Percentiles rank a stretch among this genome's conserved stretches.
These are phyloP conservation scores for Sicyos edulis DNA, from an alignment of 306 rosid species.

Conservation along the genomic window DNA sequence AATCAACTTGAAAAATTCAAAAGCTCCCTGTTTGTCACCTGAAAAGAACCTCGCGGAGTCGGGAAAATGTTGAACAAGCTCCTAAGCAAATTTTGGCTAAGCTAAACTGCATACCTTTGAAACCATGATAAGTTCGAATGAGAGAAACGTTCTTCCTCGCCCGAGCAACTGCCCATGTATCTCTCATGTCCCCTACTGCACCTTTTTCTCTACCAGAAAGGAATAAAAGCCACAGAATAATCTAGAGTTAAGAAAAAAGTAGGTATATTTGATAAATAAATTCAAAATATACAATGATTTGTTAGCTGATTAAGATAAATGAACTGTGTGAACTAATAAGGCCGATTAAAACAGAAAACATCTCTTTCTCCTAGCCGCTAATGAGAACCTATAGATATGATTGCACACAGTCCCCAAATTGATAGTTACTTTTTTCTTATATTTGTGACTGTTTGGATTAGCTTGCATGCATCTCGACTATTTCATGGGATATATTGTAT, in stretches of 20 bases:
- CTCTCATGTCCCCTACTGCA: conserved; percentile 96
- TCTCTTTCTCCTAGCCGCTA: background rate
- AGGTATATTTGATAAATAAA: background rate
- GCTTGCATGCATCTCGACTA: no score
- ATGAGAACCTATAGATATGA: conserved; percentile 16
- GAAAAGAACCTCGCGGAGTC: conserved; percentile 13
- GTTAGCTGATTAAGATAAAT: conserved; percentile 4
- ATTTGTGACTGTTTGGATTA: no score
- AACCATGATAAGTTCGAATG: conserved; percentile 90
- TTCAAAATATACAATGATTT: background rate
- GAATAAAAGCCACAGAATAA: conserved; percentile 12
- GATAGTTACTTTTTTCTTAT: background rate
- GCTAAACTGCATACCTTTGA: conserved; percentile 56
- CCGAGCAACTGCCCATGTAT: conserved; percentile 88
- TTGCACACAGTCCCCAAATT: background rate
- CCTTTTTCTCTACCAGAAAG: conserved; percentile 77
- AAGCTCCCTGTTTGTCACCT: conserved; percentile 96
- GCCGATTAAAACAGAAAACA: background rate
- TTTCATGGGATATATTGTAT: no score
- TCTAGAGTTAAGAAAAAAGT: background rate
- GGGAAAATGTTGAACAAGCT: background rate
- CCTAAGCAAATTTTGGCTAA: background rate
- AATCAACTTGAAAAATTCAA: conserved; percentile 78
- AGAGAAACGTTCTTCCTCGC: conserved; percentile 78
- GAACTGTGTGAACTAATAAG: background rate